A percentile compares a stretch with the other conserved stretches of the same genome.
Conservation (phyloP, 495 filamentous ascomycete genomes). For the Symbiotaphrina buchneri region DNA sequence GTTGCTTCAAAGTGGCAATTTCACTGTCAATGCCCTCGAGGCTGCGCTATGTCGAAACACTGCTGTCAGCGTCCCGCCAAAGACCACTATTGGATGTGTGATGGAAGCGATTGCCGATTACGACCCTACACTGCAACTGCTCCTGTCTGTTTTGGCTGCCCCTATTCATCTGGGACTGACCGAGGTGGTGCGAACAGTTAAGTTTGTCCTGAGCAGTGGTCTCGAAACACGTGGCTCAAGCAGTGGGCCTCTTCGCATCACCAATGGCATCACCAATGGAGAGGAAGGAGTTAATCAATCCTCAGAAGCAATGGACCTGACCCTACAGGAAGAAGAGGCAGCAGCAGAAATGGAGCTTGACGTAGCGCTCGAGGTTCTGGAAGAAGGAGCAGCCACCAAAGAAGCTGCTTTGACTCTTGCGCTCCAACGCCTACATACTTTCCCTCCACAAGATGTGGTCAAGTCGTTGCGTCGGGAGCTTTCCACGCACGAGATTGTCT, state of each 20-base stretch:
- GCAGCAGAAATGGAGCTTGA: slow-evolving; percentile 12
- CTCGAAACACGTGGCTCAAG: slow-evolving; percentile 7
- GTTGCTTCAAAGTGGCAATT: slow-evolving; percentile 11
- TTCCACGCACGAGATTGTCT: slow-evolving; percentile 41
- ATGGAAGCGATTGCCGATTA: slow-evolving; percentile 12
- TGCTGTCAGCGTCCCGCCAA: slow-evolving; percentile 1
- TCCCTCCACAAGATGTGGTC: slow-evolving; percentile 30
- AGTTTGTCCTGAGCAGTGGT: slow-evolving; percentile 13
- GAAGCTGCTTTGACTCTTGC: slow-evolving; percentile 5
- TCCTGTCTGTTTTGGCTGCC: slow-evolving; percentile 11
- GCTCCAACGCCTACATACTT: slow-evolving; percentile 41
- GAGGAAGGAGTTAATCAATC: slow-evolving; percentile 6
- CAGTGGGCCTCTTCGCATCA: slow-evolving; percentile 3
- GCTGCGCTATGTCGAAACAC: slow-evolving; percentile 6
- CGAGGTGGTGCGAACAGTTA: slow-evolving; percentile 20
- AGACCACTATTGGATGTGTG: slow-evolving; percentile 9
- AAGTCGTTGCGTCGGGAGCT: slow-evolving; percentile 40
- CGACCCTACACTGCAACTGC: slow-evolving; percentile 13
- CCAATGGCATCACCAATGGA: slow-evolving; percentile 4
- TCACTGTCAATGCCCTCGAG: slow-evolving; percentile 9
- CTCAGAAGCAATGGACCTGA: slow-evolving; percentile 6
- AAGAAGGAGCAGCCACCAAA: slow-evolving; percentile 1
- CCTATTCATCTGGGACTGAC: slow-evolving; percentile 15
- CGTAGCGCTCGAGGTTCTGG: slow-evolving; percentile 11
- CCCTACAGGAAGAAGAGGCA: slow-evolving; percentile 8